Evolutionary conservation across 2,329 filamentous ascomycete species (phyloP).

Genomic region (Sclerotinia subarctica): DNA sequence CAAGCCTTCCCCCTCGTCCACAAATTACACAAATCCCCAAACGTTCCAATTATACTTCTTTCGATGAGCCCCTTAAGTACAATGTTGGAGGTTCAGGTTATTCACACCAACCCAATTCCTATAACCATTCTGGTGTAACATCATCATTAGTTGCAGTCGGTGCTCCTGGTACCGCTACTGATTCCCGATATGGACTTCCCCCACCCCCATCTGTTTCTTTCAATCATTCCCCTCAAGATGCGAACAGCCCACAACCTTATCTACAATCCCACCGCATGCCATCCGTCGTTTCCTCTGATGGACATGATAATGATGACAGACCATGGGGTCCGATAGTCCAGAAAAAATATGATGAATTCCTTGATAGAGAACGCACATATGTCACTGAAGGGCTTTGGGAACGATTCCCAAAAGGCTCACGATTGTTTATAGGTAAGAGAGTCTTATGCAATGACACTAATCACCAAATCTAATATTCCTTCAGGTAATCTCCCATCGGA

Average conservation of each 20-base stretch:
- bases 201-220: constrained; percentile 39
- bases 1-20: constrained; percentile 40
- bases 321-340: constrained; percentile 52
- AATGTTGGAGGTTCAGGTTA: constrained; percentile 34
- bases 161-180: constrained; percentile 38
- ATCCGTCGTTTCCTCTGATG: constrained; percentile 31
- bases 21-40: constrained; percentile 34
- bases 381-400: constrained; percentile 79
- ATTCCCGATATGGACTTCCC: constrained; percentile 37
- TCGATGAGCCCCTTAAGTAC: constrained; percentile 38
- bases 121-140: constrained; percentile 36
- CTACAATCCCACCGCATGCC: constrained; percentile 27
- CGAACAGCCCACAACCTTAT: constrained; percentile 30
- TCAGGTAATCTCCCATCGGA: constrained; percentile 88
- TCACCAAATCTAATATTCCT: constrained; percentile 29
- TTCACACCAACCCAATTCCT: constrained; percentile 32
- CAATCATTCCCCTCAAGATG: constrained; percentile 27
- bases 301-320: constrained; percentile 36
- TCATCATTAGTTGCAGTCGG: constrained; percentile 36
- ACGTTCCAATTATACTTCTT: constrained; percentile 25
- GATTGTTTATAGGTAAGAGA: constrained; percentile 73
- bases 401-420: constrained; percentile 71
- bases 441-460: constrained; percentile 28
- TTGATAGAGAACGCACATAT: constrained; percentile 69
- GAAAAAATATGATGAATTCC: constrained; percentile 68